These are phyloP conservation scores for Penicillium psychrosexuale DNA, from an alignment of 2,329 filamentous ascomycete species.

Conservation along the genomic window DNA sequence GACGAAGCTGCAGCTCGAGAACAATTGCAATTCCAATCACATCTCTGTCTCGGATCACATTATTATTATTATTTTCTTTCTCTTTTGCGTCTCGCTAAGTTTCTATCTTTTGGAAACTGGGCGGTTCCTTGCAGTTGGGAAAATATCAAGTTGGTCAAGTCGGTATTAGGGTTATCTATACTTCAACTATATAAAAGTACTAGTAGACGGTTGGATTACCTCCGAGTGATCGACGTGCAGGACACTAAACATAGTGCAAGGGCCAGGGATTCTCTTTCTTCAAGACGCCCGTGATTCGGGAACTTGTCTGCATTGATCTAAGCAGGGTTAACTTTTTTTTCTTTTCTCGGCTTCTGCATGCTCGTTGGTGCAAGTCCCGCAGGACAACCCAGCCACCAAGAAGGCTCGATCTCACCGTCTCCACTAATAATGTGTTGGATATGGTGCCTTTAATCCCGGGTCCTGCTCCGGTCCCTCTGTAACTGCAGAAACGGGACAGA, in stretches of 20 bases:
- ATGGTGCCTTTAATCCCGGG: slow-evolving; percentile 17
- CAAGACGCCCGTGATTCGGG: slow-evolving; percentile 24
- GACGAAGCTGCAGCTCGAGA: slow-evolving; percentile 27
- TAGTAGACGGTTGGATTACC: neutral
- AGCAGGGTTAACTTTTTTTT: slow-evolving; percentile 14
- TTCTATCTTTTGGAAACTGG: neutral
- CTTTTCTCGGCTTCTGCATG: slow-evolving; percentile 21
- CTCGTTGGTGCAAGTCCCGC: slow-evolving; percentile 30
- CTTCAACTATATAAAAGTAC: neutral
- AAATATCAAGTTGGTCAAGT: neutral
- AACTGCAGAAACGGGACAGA: slow-evolving; percentile 3
- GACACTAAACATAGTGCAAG: neutral
- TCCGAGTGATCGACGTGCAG: slow-evolving; percentile 7
- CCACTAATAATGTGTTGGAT: slow-evolving; percentile 31
- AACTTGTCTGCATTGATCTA: slow-evolving; percentile 24
- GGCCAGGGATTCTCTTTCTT: neutral
- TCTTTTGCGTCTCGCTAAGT: neutral
- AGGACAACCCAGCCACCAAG: slow-evolving; percentile 23
- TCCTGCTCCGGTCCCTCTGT: slow-evolving; percentile 3
- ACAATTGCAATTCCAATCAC: slow-evolving; percentile 26
- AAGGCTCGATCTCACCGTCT: slow-evolving; percentile 28
- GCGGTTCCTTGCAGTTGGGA: slow-evolving; percentile 2
- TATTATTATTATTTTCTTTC: neutral
- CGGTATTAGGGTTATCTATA: neutral
- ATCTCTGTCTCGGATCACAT: slow-evolving; percentile 15